Conservation (phyloP, 2,329 filamentous ascomycete species). For the Chrysosporium keratinophilum region DNA sequence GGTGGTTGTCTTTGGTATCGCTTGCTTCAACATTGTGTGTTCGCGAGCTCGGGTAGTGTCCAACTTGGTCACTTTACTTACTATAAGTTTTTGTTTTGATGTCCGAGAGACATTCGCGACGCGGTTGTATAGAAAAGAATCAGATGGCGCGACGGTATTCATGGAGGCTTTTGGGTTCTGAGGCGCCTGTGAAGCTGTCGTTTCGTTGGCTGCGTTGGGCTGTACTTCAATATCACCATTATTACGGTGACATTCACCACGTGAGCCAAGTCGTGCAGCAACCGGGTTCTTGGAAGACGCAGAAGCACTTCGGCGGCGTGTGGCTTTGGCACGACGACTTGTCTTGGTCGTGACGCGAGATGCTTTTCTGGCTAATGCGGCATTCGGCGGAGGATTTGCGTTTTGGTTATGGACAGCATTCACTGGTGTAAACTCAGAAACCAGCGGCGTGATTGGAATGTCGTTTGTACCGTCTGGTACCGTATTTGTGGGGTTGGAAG, state of each 20-base stretch:
- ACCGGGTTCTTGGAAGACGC: neutral
- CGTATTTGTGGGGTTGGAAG: neutral
- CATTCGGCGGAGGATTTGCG: neutral
- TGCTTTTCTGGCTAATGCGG: neutral
- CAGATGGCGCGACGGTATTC: neutral
- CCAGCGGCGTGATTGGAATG: neutral
- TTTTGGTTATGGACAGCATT: neutral
- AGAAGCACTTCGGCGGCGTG: neutral
- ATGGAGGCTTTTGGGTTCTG: slow-evolving; percentile 2
- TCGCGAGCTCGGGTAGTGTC: neutral
- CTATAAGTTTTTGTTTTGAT: neutral
- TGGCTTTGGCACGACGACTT: neutral
- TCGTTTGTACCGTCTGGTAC: neutral
- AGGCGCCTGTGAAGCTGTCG: neutral
- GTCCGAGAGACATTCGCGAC: neutral
- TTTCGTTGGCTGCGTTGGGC: neutral
- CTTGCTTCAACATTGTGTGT: neutral
- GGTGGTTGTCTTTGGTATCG: neutral
- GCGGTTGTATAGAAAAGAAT: neutral
- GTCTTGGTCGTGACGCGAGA: neutral
- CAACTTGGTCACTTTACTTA: slow-evolving; percentile 1
- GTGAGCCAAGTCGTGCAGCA: neutral
- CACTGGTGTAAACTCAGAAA: neutral
- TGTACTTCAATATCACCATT: neutral
- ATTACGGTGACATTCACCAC: neutral